phyloP scores from a whole-genome alignment of 202 grass and related monocot species.

The Carex arenaria region DNA sequence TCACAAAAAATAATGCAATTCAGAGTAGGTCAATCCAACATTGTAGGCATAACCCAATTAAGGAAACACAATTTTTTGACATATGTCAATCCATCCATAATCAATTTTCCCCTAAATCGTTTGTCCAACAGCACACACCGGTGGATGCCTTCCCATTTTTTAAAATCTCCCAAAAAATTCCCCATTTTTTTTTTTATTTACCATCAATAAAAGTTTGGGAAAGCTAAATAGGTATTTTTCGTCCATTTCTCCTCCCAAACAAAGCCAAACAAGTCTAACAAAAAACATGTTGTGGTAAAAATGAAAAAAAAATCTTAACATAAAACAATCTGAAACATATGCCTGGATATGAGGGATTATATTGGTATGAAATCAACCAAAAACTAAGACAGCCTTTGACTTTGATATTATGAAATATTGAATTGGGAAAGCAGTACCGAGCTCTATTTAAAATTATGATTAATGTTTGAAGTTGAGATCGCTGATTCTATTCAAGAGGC shows the following conservation, averaged over 20 bases:
- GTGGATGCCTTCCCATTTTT: too few relatives aligned
- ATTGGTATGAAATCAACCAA: not conserved
- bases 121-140: not conserved
- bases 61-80: not conserved
- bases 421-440: not conserved
- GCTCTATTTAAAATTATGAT: not conserved
- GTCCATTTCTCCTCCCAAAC: not conserved
- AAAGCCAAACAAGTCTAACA: not conserved
- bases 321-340: not conserved
- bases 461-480: not conserved
- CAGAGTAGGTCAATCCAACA: not conserved
- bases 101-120: not conserved
- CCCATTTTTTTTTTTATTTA: too few relatives aligned
- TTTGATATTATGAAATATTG: not conserved
- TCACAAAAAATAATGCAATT: too few relatives aligned
- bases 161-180: too few relatives aligned
- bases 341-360: not conserved
- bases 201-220: too few relatives aligned
- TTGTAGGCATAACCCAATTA: not conserved
- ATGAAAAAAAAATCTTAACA: not conserved
- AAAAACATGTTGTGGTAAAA: not conserved
- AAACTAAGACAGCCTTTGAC: not conserved
- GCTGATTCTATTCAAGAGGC: too few relatives aligned
- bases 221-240: too few relatives aligned
- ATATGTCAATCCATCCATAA: not conserved